phyloP scores from a whole-genome alignment of 2,329 filamentous ascomycete genomes.

The Beauveria caledonica region DNA sequence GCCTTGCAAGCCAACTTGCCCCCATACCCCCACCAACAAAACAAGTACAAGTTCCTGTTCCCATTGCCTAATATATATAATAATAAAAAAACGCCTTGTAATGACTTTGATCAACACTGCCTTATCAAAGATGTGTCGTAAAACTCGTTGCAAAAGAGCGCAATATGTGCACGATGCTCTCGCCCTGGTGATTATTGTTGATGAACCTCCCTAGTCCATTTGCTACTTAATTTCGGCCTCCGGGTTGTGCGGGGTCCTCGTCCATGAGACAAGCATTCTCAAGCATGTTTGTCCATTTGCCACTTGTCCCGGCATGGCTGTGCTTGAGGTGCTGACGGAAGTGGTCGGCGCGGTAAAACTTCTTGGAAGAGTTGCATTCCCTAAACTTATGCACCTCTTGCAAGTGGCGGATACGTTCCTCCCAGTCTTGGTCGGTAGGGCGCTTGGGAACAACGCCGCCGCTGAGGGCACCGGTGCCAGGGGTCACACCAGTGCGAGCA shows the following conservation, averaged over 20 bases:
- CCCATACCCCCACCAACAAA: background rate
- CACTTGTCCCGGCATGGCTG: slow-evolving; percentile 89
- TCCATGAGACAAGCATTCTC: slow-evolving; percentile 95
- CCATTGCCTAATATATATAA: slow-evolving; percentile 1
- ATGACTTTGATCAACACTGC: slow-evolving; percentile 11
- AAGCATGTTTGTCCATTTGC: slow-evolving; percentile 98
- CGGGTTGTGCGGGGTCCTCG: slow-evolving; percentile 48
- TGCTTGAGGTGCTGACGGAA: slow-evolving; percentile 98
- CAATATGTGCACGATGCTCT: slow-evolving; percentile 1
- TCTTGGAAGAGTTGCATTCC: slow-evolving; percentile 97
- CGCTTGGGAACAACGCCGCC: slow-evolving; percentile 31
- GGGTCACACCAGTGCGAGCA: slow-evolving; percentile 37
- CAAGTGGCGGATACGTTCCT: slow-evolving; percentile 75
- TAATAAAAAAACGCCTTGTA: slow-evolving; percentile 2
- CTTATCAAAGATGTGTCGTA: slow-evolving; percentile 9
- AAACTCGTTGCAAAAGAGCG: slow-evolving; percentile 8
- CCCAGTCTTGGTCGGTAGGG: slow-evolving; percentile 79
- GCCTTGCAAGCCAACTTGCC: slow-evolving; percentile 8
- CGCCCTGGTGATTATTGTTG: background rate
- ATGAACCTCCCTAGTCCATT: background rate
- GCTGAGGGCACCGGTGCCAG: slow-evolving; percentile 24
- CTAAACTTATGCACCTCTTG: slow-evolving; percentile 92
- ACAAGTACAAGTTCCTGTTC: background rate
- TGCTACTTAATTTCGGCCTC: background rate
- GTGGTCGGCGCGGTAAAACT: slow-evolving; percentile 95